Evolutionary conservation across 2,329 filamentous ascomycete genomes (phyloP).

Genomic region (Penicillium sp.): DNA sequence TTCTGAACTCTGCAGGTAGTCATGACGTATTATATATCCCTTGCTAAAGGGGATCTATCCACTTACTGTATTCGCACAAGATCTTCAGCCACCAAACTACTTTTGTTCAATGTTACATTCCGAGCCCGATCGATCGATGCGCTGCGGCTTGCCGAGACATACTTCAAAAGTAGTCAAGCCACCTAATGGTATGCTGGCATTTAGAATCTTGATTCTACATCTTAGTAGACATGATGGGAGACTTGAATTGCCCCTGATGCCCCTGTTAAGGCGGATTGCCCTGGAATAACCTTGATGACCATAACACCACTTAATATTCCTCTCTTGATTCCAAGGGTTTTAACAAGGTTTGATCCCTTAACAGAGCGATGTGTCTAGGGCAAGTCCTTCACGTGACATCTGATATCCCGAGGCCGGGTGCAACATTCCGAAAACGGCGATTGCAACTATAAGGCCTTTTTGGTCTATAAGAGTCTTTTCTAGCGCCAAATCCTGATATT

Average conservation of each 20-base stretch:
- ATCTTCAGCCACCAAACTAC: background rate
- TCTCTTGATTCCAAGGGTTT: background rate
- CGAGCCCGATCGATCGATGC: background rate
- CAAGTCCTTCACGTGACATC: conserved; percentile 14
- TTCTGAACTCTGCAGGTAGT: background rate
- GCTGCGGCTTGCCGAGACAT: background rate
- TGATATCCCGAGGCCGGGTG: conserved; percentile 6
- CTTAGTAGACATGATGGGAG: background rate
- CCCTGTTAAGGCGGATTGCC: background rate
- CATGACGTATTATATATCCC: conserved; percentile 7
- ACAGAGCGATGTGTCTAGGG: conserved; percentile 8
- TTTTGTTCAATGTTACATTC: conserved; percentile 1
- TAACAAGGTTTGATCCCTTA: background rate
- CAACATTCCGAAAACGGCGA: conserved; percentile 25
- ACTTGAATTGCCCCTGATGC: background rate
- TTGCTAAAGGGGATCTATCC: background rate
- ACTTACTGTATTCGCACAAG: background rate
- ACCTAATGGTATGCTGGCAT: background rate
- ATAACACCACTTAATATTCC: background rate
- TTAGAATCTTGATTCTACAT: background rate
- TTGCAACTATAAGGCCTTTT: conserved; percentile 6
- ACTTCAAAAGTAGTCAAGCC: background rate
- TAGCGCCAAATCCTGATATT: background rate
- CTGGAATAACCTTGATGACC: background rate
- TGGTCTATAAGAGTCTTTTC: background rate